Evolutionary conservation across 306 rosid species (phyloP), one percentile per base, ranked within the genome.

Genomic region (Cucumis melo): DNA sequence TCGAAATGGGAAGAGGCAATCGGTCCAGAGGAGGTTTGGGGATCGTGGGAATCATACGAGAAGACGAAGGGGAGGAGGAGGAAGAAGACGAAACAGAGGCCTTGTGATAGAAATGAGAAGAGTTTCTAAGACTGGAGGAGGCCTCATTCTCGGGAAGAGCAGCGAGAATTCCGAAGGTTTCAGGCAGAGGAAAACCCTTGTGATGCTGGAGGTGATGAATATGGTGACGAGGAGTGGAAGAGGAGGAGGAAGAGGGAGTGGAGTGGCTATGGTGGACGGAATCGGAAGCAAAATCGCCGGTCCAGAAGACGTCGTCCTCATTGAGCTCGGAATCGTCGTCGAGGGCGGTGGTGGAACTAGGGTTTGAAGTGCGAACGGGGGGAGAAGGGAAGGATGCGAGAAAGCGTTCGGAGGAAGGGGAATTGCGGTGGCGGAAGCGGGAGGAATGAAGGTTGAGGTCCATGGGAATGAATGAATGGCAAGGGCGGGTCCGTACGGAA

Each of bases 161-260:
- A 32, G 98, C 94, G 65, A 87, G 98, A 85, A 92, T 87, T n/a
- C 96, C 98, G 81, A 87, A 92, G 11, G 86, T 32, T 60, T 89
- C 91, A 1, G 85, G 78, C 4, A 80, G 81, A 0, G 83, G 73
- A 53, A 84, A 81, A 29, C 78, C 82, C 73, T 84, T 88, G 77
- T 61, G 83, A 65, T 54, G 82, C 56, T 62, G 70, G 46, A 60
- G 77, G 63, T 57, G 70, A 62, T 70, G 77, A 34, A 27, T 29
- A 42, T 54, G 80, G 62, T 11, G 80, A 73, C 77, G 89, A n/a
- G 84, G 84, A 60, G 75, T 80, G 24, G 85, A 13, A 2, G 91
- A 73, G 38, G 88, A 57, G 14, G 84, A 78, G 24, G 86, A 78
- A 14, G 88, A 73, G 8, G 86, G 61, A 34, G 86, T 76, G 15